Evolutionary conservation across 805 yeast genomes (phyloP).

Genomic region (Zygosaccharomyces gambellarensis): DNA sequence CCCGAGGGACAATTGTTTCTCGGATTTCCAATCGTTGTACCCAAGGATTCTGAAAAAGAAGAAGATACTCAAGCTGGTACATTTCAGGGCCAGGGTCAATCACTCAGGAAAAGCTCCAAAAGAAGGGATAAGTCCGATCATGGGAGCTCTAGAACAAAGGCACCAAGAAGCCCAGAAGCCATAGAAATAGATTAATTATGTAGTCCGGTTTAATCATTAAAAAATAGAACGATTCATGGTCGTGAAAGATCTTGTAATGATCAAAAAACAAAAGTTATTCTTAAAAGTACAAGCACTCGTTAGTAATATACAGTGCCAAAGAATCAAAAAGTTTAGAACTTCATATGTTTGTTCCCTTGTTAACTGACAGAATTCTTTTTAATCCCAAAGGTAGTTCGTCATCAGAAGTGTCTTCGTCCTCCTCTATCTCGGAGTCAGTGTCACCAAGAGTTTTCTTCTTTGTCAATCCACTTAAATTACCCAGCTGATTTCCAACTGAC

Average conservation of each 20-base stretch:
- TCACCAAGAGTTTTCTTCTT: conserved; percentile 30
- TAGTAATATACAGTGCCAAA: not conserved
- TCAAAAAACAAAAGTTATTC: not conserved
- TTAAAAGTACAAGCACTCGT: not conserved
- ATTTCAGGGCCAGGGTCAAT: conserved; percentile 69
- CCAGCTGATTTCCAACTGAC: conserved; percentile 26
- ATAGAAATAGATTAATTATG: conserved; percentile 62
- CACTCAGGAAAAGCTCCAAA: conserved; percentile 65
- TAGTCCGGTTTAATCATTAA: not conserved
- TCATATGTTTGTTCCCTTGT: not conserved
- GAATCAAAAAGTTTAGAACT: not conserved
- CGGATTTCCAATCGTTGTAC: conserved; percentile 73
- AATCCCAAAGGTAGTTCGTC: conserved; percentile 39
- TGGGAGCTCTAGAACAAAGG: conserved; percentile 56
- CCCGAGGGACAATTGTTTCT: conserved; percentile 88
- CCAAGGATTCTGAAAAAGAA: conserved; percentile 36
- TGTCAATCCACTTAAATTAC: conserved; percentile 9
- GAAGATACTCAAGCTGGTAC: conserved; percentile 23
- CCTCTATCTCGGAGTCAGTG: conserved; percentile 16
- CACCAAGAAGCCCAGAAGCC: conserved; percentile 65
- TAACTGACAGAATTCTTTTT: conserved; percentile 31
- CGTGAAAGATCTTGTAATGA: not conserved
- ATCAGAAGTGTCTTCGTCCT: conserved; percentile 16
- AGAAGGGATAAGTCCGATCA: conserved; percentile 55
- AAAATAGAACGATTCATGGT: not conserved